A percentile compares a stretch with the other conserved stretches of the same genome.
phyloP scores from a whole-genome alignment of 768 basidiomycete species.

The Boletus subcaerulescens region DNA sequence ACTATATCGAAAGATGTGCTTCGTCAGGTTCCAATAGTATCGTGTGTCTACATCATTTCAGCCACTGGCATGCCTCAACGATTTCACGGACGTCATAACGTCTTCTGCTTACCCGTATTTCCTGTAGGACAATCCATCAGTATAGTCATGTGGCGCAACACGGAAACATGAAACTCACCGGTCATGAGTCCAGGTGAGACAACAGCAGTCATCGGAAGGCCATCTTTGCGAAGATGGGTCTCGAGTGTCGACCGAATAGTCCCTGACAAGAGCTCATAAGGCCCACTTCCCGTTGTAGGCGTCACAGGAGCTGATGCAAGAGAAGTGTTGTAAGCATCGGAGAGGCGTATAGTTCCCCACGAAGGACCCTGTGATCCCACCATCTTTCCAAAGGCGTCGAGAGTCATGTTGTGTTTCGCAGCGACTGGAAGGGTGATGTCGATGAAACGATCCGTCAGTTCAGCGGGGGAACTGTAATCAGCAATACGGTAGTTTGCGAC shows the following conservation, averaged over 20 bases:
- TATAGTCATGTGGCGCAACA: neutral
- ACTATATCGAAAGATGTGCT: slow-evolving; percentile 46
- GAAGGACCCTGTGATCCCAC: slow-evolving; percentile 24
- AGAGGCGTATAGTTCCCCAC: slow-evolving; percentile 37
- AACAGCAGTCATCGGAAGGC: slow-evolving; percentile 21
- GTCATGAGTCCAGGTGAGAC: slow-evolving; percentile 38
- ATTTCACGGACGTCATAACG: slow-evolving; percentile 6
- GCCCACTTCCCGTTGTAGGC: slow-evolving; percentile 34
- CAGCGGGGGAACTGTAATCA: slow-evolving; percentile 26
- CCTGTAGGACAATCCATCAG: slow-evolving; percentile 14
- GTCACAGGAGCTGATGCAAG: slow-evolving; percentile 45
- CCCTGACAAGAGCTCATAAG: slow-evolving; percentile 42
- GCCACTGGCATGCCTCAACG: slow-evolving; percentile 13
- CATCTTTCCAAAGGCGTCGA: slow-evolving; percentile 39
- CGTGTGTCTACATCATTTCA: slow-evolving; percentile 36
- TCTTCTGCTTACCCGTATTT: slow-evolving; percentile 21
- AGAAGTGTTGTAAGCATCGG: slow-evolving; percentile 33
- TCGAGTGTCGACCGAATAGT: slow-evolving; percentile 40
- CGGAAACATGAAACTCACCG: slow-evolving; percentile 3
- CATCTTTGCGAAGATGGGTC: slow-evolving; percentile 28
- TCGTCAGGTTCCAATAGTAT: slow-evolving; percentile 45
- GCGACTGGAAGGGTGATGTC: slow-evolving; percentile 5
- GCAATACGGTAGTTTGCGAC: slow-evolving; percentile 36
- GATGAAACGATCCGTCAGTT: slow-evolving; percentile 13
- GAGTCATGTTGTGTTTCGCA: slow-evolving; percentile 40